A percentile compares a stretch with the other conserved stretches of the same genome.
Conservation (phyloP, 768 basidiomycete species). For the Neoboletus subvelutipes region DNA sequence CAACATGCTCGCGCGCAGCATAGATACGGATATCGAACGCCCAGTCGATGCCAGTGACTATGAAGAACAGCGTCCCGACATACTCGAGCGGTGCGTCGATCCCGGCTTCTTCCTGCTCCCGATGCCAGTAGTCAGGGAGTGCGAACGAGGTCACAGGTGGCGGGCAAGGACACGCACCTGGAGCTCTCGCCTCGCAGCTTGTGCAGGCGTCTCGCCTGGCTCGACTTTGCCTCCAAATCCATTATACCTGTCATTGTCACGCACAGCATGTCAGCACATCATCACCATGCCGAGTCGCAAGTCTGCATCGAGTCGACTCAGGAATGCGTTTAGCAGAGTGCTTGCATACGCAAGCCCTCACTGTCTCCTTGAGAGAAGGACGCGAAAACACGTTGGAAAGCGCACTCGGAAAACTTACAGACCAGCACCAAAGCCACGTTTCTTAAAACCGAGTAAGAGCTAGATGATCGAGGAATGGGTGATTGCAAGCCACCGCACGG, state of each 20-base stretch:
- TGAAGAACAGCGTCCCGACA: slow-evolving; percentile 66
- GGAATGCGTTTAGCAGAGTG: not conserved
- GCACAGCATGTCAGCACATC: not conserved
- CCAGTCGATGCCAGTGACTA: slow-evolving; percentile 49
- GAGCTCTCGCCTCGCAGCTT: slow-evolving; percentile 79
- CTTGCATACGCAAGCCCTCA: not conserved
- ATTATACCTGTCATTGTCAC: slow-evolving; percentile 57
- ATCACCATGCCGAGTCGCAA: not conserved
- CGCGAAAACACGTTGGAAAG: not conserved
- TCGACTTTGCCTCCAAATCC: slow-evolving; percentile 92
- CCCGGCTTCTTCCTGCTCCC: slow-evolving; percentile 76
- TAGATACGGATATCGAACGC: slow-evolving; percentile 76
- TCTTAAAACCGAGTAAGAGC: slow-evolving; percentile 76
- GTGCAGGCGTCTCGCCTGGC: slow-evolving; percentile 57
- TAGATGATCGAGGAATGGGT: slow-evolving; percentile 48
- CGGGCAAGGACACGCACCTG: slow-evolving; percentile 37
- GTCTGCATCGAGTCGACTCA: not conserved
- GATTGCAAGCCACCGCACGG: not conserved
- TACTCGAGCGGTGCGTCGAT: slow-evolving; percentile 63
- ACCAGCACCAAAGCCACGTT: slow-evolving; percentile 69
- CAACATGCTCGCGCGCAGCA: slow-evolving; percentile 58
- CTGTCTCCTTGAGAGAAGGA: not conserved
- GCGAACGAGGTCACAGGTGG: not conserved
- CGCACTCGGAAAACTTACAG: slow-evolving; percentile 41
- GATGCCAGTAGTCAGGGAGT: not conserved